Evolutionary conservation across 169 alveolate species (phyloP).

Genomic region (Eimeria necatrix): DNA sequence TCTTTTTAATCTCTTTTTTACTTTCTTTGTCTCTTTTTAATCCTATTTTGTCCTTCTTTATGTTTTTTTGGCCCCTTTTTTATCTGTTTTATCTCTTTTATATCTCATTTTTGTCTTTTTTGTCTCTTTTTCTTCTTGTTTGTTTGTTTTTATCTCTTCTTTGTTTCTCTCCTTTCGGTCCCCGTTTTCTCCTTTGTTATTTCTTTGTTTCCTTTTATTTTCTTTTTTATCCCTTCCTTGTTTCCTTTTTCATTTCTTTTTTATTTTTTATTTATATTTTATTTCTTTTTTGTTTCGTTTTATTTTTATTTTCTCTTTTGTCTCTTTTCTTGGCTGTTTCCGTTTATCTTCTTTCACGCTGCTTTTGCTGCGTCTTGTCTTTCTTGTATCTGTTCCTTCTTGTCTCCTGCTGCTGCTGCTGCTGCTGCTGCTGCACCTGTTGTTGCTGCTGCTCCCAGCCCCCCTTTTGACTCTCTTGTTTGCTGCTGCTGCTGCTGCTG

Average conservation of each 20-base stretch:
- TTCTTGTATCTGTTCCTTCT: background rate
- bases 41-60: background rate
- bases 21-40: background rate
- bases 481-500: no score
- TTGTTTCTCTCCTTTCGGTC: background rate
- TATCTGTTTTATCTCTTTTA: background rate
- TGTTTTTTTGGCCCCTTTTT: background rate
- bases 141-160: background rate
- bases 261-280: background rate
- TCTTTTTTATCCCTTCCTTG: background rate
- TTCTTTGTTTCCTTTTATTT: background rate
- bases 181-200: background rate
- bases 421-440: no score
- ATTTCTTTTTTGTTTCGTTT: no score
- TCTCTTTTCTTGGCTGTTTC: slow-evolving; percentile 24
- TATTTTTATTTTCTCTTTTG: background rate
- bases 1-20: background rate
- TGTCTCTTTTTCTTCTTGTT: background rate
- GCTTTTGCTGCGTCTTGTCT: background rate
- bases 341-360: background rate
- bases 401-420: no score
- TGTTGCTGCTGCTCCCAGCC: no score
- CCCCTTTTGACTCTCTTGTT: no score
- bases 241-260: background rate
- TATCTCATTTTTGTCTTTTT: background rate